Evolutionary conservation across 805 yeast genomes (phyloP), one percentile per base, ranked within the genome.

Genomic region (Saturnispora halmiae): DNA sequence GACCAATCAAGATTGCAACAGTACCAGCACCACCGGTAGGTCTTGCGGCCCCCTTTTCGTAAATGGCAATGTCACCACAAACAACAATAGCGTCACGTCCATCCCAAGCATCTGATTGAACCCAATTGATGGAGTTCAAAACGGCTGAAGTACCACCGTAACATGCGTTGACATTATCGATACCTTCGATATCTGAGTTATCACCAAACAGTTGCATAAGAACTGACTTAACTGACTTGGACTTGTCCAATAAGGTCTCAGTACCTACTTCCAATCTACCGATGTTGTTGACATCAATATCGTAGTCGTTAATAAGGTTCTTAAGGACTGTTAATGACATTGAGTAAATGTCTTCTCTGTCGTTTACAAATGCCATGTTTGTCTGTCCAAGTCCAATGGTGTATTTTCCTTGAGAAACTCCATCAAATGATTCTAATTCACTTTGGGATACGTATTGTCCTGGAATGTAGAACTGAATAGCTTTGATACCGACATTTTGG

Each of bases 21-120:
- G 94, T 73, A 61, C 98, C 98, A 41, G 94, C 96, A 70, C 98
- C 98, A 64, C 98, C 98, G 40, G 98, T 92, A 59, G 98, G 98
- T 73, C 98, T 82, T 43, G 98, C 98, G 29, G 94, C 82, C 61
- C 98, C 98, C 68, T 88, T 77, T 55, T 88, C 87, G 66, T 92
- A 92, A 52, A 92, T 80, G 58, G 98, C 98, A 63, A 92, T 92
- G 66, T 92, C 98, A 65, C 96, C 97, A 60, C 92, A 79, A 18
- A 90, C 95, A 42, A 90, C 98, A 55, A 92, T 76, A 42, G 97
- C 97, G 58, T 90, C 87, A 64, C 97, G 79, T 49, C 98, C 98
- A 59, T 92, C 98, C 98, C 98, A 92, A 33, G 90, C 73, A 22
- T 85, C 77, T 25, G 96, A 85, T 68, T 92, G 96, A 51, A 92